Conservation (phyloP, 805 yeast species). For the Phaffomyces thermotolerans region DNA sequence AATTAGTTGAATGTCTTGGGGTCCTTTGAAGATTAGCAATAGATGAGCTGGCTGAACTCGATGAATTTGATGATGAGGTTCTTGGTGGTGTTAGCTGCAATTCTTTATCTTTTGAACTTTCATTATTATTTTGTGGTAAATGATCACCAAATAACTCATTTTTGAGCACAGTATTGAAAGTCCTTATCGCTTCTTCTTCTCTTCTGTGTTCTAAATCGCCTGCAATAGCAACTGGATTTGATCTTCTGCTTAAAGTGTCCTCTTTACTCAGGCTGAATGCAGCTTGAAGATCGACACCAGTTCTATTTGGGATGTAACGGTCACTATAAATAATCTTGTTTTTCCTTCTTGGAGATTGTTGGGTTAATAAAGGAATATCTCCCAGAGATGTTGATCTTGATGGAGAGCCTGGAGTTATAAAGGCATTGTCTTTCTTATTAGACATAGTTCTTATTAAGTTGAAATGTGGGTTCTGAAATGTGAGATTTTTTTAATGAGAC, state of each 20-base stretch:
- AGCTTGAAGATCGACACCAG: conserved; percentile 82
- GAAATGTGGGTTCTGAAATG: no score
- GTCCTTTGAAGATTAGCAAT: conserved; percentile 24
- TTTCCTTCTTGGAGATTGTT: conserved; percentile 28
- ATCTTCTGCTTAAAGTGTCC: conserved; percentile 12
- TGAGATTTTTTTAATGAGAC: no score
- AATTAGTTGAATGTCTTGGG: conserved; percentile 40
- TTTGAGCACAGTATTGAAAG: conserved; percentile 78
- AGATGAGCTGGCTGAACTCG: conserved; percentile 5
- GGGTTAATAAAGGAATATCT: conserved; percentile 7
- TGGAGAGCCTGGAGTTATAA: conserved; percentile 23
- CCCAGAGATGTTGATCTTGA: conserved; percentile 26
- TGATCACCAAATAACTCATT: conserved; percentile 90
- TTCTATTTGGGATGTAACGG: conserved; percentile 80
- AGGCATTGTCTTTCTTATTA: conserved; percentile 15
- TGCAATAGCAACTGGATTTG: conserved; percentile 20
- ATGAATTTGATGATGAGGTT: conserved; percentile 19
- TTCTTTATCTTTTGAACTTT: conserved; percentile 24
- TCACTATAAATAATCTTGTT: conserved; percentile 61
- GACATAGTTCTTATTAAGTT: conserved; percentile 8
- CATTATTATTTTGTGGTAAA: conserved; percentile 41
- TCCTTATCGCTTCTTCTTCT: conserved; percentile 78
- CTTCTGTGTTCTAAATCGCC: conserved; percentile 56
- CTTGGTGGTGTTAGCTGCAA: conserved; percentile 27
- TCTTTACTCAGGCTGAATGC: conserved; percentile 35